These are phyloP conservation scores for Jamesozyma rosinii DNA, from an alignment of 805 yeast species.

Conservation along the genomic window DNA sequence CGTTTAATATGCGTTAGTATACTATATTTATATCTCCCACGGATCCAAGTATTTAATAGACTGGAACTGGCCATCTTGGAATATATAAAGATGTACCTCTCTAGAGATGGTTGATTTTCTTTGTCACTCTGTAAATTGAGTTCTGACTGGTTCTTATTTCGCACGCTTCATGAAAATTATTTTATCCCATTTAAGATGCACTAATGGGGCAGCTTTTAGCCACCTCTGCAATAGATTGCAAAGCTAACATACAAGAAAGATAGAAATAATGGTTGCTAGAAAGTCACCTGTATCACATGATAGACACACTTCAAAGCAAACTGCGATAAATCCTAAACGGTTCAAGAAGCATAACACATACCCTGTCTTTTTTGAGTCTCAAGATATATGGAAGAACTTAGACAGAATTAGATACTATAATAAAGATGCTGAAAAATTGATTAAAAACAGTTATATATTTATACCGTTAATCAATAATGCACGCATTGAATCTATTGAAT, in stretches of 20 bases:
- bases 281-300: neutral
- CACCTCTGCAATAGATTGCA: too few relatives aligned
- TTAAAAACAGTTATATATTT: slow-evolving; percentile 16
- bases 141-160: too few relatives aligned
- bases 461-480: slow-evolving; percentile 5
- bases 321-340: neutral
- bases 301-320: neutral
- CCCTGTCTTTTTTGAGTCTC: slow-evolving; percentile 9
- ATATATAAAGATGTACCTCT: too few relatives aligned
- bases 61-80: too few relatives aligned
- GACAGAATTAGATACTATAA: slow-evolving; percentile 14
- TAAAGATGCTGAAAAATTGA: slow-evolving; percentile 5
- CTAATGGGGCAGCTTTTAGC: too few relatives aligned
- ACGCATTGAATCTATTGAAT: slow-evolving; percentile 1
- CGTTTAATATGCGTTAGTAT: neutral
- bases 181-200: too few relatives aligned
- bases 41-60: too few relatives aligned
- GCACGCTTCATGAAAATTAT: neutral
- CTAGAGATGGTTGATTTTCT: too few relatives aligned
- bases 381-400: slow-evolving; percentile 21
- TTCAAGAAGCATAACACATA: neutral
- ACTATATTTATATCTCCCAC: too few relatives aligned
- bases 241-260: neutral
- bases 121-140: too few relatives aligned
- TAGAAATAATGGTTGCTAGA: neutral